Percentiles rank a stretch among this genome's conserved stretches.
phyloP scores from a whole-genome alignment of 2,329 filamentous ascomycete species.

The Trichoderma endophyticum region DNA sequence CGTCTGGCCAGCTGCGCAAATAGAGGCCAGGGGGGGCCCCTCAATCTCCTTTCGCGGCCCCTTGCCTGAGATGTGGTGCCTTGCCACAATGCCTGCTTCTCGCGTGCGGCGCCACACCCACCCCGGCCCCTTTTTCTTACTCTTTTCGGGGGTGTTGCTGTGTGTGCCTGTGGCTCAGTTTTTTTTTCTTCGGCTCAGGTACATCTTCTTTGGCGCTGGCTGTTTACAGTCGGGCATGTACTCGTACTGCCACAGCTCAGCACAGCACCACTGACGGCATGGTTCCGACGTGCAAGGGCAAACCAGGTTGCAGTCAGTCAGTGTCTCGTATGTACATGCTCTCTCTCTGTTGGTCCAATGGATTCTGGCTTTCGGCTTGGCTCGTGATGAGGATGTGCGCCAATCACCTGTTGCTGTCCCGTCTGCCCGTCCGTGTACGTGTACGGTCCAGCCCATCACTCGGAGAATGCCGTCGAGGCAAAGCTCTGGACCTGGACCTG shows the following conservation, averaged over 20 bases:
- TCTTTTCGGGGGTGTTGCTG: neutral
- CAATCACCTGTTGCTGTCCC: neutral
- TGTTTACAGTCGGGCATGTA: neutral
- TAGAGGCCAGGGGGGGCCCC: neutral
- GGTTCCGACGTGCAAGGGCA: neutral
- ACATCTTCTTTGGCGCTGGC: too few relatives aligned
- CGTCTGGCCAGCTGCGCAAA: constrained; percentile 5
- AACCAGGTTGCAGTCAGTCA: neutral
- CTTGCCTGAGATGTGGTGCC: neutral
- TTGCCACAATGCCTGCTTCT: constrained; percentile 10
- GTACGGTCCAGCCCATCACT: neutral
- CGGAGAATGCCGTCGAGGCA: neutral
- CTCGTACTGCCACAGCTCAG: too few relatives aligned
- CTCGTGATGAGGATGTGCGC: neutral
- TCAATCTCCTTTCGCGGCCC: constrained; percentile 6
- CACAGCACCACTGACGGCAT: neutral
- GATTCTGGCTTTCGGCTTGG: neutral
- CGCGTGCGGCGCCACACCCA: constrained; percentile 15
- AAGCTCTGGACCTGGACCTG: neutral
- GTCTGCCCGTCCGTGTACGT: neutral
- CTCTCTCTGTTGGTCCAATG: neutral
- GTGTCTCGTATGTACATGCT: neutral
- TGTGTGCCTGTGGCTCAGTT: neutral
- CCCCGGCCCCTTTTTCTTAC: neutral
- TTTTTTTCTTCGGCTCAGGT: neutral